Percentiles rank a stretch among this genome's conserved stretches.
Conservation (phyloP, 306 rosid species). For the Fagus sylvatica region DNA sequence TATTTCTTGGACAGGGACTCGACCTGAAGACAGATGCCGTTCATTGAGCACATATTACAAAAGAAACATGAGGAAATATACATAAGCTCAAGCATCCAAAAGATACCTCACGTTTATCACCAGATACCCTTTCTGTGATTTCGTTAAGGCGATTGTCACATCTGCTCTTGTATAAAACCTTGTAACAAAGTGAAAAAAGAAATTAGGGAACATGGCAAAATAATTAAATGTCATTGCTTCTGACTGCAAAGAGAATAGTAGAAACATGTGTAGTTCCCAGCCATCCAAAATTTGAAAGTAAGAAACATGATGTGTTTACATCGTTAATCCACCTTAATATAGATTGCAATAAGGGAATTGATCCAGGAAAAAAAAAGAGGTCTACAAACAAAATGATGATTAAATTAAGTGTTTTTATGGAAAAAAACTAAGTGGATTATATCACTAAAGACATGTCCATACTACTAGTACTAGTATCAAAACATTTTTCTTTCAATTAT, state of each 20-base stretch:
- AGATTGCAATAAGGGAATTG: not conserved
- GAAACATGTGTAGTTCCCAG: not conserved
- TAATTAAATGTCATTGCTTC: not conserved
- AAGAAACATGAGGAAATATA: constrained; percentile 17
- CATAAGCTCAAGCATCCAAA: constrained; percentile 35
- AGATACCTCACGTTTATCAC: constrained; percentile 83
- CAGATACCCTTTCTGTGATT: constrained; percentile 72
- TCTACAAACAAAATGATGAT: not conserved
- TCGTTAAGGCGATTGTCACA: constrained; percentile 95
- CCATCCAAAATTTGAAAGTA: constrained; percentile 4
- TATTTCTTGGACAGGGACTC: constrained; percentile 80
- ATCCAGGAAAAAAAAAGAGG: not conserved
- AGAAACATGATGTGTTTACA: not conserved
- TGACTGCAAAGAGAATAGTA: not conserved
- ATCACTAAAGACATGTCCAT: not conserved
- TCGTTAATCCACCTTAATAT: not conserved
- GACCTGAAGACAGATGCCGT: constrained; percentile 49
- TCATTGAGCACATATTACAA: constrained; percentile 24
- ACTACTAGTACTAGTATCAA: not conserved
- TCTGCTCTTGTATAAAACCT: constrained; percentile 98
- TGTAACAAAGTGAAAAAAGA: constrained; percentile 26
- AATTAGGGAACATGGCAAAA: constrained; percentile 7
- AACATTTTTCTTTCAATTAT: not conserved
- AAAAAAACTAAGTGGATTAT: not conserved
- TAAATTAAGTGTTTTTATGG: not conserved